Conservation (phyloP, 2,329 filamentous ascomycete species). For the Beauveria caledonica region DNA sequence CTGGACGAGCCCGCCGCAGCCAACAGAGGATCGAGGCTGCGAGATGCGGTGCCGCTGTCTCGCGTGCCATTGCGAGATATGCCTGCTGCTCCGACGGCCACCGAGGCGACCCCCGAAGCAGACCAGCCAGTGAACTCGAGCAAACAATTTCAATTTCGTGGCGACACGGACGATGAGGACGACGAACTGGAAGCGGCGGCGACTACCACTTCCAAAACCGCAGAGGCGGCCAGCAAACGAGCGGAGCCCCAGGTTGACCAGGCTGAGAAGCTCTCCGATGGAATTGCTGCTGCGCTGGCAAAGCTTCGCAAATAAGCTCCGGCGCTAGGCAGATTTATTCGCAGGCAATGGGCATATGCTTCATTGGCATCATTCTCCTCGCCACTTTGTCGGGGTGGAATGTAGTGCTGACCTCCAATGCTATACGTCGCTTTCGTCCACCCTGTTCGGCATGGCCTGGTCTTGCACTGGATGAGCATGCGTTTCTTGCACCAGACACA, state of each 20-base stretch:
- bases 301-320: slow-evolving; percentile 38
- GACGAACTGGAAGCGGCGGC: slow-evolving; percentile 45
- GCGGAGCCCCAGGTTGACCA: slow-evolving; percentile 11
- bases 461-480: not conserved
- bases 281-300: slow-evolving; percentile 53
- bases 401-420: not conserved
- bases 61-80: slow-evolving; percentile 34
- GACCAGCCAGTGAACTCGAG: slow-evolving; percentile 9
- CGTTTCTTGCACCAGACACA: not conserved
- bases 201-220: slow-evolving; percentile 36
- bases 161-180: slow-evolving; percentile 35
- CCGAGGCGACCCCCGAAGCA: not conserved
- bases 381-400: not conserved
- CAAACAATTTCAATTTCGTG: slow-evolving; percentile 31
- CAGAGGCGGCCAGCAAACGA: not conserved
- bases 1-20: slow-evolving; percentile 4
- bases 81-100: slow-evolving; percentile 15
- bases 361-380: not conserved
- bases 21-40: slow-evolving; percentile 22
- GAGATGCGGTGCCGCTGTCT: slow-evolving; percentile 32
- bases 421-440: not conserved
- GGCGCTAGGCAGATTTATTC: not conserved
- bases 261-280: slow-evolving; percentile 43
- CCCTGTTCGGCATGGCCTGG: not conserved
- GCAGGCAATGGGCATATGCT: not conserved